Evolutionary conservation across 352 stramenopile genomes (phyloP).

Genomic region (Globisporangium parvum): DNA sequence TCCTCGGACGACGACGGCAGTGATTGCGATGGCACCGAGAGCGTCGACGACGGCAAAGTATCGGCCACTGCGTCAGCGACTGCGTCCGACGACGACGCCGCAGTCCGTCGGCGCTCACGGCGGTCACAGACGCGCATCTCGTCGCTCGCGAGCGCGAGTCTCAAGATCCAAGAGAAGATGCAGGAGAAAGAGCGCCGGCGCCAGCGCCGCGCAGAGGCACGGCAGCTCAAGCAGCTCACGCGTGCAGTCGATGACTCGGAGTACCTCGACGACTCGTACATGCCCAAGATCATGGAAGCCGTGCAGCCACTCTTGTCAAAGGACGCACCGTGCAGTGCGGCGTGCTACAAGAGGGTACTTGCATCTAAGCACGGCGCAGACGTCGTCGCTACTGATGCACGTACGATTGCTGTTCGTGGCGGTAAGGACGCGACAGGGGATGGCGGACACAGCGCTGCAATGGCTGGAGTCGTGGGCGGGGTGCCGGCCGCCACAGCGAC

Average conservation of each 20-base stretch:
- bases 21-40: background rate
- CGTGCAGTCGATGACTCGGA: constrained; percentile 49
- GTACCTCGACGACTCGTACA: constrained; percentile 66
- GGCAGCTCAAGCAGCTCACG: constrained; percentile 34
- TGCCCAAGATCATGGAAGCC: constrained; percentile 20
- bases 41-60: constrained; percentile 20
- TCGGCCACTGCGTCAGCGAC: constrained; percentile 3
- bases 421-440: too few relatives aligned
- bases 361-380: background rate
- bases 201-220: constrained; percentile 11
- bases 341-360: constrained; percentile 37
- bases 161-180: constrained; percentile 56
- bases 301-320: constrained; percentile 17
- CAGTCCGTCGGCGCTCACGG: constrained; percentile 36
- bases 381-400: background rate
- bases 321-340: constrained; percentile 22
- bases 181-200: constrained; percentile 36
- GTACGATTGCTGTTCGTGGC: background rate
- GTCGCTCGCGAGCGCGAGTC: constrained; percentile 47
- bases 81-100: constrained; percentile 25
- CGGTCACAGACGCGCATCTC: constrained; percentile 60
- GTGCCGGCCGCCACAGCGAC: background rate
- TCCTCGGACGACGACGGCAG: constrained; percentile 10
- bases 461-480: background rate
- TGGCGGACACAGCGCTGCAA: background rate